Base-by-base conservation (phyloP, 352 stramenopile genomes). In the Phytopythium vexans region DNA sequence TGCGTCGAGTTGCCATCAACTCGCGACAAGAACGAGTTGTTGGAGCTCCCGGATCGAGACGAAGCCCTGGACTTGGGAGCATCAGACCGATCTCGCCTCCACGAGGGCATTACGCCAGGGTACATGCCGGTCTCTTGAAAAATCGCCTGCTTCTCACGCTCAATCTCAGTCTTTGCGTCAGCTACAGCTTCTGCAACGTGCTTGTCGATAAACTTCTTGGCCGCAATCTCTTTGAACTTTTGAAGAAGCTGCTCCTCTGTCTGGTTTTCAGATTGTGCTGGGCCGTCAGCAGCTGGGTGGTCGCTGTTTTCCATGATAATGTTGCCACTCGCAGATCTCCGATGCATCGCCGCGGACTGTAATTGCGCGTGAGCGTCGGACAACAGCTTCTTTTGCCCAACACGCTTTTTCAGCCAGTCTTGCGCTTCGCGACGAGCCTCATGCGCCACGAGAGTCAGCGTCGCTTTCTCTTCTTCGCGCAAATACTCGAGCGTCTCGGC, bases 201-300 rank as follows among this genome's bases (percentile, higher is more conserved):
- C 54, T 83, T 87, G 42, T 93, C 80, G 33, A 93, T 69, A 37
- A 93, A 93, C 10, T 52, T 65, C 54, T 89, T 87, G 1, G 75
- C 71, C 0, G 69, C 77, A 6, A 72, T 40, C 39, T 60, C 66
- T 48, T 83, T 86, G 50, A 74, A 73, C 27, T 80, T 66, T 32
- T 81, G 63, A 5, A 89, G 47, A 11, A 71, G 63, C 47, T 89
- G 63, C 8, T 64, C 65, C 11, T 67, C 64, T 8, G 42, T 55
- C 49, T 45, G 50, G 10, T 53, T 39, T 12, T 45, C 39, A 15
- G 50, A 36, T 36, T 44, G 34, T 2, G 37, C 40, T 8, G 54
- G 41, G 21, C 33, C 47, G 45, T 7, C 15, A 15, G 27, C 54
- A 31, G 46, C 54, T 11, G 42, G 38, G 6, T 68, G 58, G 6